These are phyloP conservation scores for Kluyveromyces marxianus DNA, from an alignment of 1,139 yeast species.

Conservation along the genomic window DNA sequence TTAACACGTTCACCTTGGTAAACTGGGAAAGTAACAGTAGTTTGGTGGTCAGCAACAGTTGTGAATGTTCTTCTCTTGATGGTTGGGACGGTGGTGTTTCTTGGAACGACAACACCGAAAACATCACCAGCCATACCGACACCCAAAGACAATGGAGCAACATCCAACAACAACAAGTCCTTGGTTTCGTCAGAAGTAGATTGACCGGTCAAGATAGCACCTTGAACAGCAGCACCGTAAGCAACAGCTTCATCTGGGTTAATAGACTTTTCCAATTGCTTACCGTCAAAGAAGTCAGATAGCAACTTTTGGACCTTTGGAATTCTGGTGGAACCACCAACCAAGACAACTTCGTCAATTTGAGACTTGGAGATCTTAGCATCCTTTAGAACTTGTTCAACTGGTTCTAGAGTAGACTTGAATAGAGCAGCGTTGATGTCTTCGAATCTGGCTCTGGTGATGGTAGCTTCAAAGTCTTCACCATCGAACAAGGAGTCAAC, in stretches of 20 bases:
- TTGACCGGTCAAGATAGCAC: conserved; percentile 98
- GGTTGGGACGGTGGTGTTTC: conserved; percentile 99
- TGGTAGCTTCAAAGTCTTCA: conserved; percentile 91
- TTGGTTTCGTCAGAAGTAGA: conserved; percentile 95
- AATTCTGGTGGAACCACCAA: conserved; percentile 99
- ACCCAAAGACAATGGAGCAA: conserved; percentile 97
- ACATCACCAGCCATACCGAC: conserved; percentile 99
- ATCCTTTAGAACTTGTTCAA: conserved; percentile 95
- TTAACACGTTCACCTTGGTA: conserved; percentile 99
- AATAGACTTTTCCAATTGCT: conserved; percentile 90
- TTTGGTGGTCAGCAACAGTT: conserved; percentile 98
- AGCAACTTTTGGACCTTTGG: conserved; percentile 97
- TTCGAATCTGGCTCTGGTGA: conserved; percentile 99
- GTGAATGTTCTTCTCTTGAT: conserved; percentile 99
- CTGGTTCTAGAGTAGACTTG: conserved; percentile 95
- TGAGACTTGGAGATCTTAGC: conserved; percentile 83
- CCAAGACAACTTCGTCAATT: conserved; percentile 94
- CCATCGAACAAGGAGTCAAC: conserved; percentile 96
- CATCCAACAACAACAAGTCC: conserved; percentile 95
- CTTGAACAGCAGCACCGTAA: conserved; percentile 99
- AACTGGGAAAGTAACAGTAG: conserved; percentile 99
- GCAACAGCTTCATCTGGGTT: conserved; percentile 99
- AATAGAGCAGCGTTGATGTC: conserved; percentile 92
- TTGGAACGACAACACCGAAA: conserved; percentile 98
- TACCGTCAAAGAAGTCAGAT: conserved; percentile 97